These are phyloP conservation scores for Calocera viscosa DNA, from an alignment of 768 basidiomycete genomes.

Conservation along the genomic window DNA sequence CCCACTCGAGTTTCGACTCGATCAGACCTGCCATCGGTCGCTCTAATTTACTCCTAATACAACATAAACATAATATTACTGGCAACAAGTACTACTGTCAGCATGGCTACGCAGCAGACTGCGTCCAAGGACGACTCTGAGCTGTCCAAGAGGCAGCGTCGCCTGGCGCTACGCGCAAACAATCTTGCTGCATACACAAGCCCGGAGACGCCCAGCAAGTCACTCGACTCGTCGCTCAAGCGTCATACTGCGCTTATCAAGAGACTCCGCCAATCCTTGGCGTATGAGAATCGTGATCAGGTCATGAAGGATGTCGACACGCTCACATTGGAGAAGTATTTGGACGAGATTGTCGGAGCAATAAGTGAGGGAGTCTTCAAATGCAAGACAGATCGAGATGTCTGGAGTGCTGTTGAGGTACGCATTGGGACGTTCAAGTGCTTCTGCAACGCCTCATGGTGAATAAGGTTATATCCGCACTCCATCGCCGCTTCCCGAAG, in stretches of 20 bases:
- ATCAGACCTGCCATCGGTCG: background rate
- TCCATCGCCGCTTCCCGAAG: constrained; percentile 77
- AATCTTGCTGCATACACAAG: constrained; percentile 28
- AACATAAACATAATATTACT: background rate
- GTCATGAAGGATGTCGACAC: constrained; percentile 86
- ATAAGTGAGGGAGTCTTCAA: constrained; percentile 70
- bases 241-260: constrained; percentile 94
- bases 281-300: constrained; percentile 67
- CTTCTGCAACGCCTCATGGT: background rate
- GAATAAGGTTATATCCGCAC: constrained; percentile 66
- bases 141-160: constrained; percentile 41
- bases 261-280: constrained; percentile 77
- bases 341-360: constrained; percentile 86
- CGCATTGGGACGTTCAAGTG: constrained; percentile 19
- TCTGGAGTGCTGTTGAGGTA: constrained; percentile 88
- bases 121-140: constrained; percentile 38
- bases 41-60: background rate
- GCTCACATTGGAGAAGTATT: constrained; percentile 85
- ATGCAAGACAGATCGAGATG: constrained; percentile 87
- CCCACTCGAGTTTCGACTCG: background rate
- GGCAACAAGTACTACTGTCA: background rate
- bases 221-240: constrained; percentile 84
- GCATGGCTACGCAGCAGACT: background rate
- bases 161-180: constrained; percentile 44
- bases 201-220: constrained; percentile 35